phyloP scores from a whole-genome alignment of 306 rosid species.

The Ormosia semicastrata region DNA sequence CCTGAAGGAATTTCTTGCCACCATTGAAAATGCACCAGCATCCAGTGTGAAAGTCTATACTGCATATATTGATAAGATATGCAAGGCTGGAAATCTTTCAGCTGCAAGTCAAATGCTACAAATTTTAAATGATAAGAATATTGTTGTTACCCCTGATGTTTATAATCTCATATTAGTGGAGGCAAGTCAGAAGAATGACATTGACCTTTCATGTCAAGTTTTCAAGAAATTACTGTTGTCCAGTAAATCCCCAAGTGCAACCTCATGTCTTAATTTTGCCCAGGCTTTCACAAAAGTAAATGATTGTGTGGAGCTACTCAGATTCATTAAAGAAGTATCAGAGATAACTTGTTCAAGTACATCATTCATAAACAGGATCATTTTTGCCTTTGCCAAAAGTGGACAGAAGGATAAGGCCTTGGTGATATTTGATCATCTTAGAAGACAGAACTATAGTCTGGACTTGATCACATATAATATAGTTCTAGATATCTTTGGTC shows the following conservation, averaged over 20 bases:
- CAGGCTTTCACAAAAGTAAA: slow-evolving; percentile 53
- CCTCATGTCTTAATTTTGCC: slow-evolving; percentile 52
- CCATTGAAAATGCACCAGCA: slow-evolving; percentile 35
- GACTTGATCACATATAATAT: slow-evolving; percentile 72
- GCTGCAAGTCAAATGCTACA: slow-evolving; percentile 47
- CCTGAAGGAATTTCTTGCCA: slow-evolving; percentile 43
- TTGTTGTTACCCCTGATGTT: slow-evolving; percentile 31
- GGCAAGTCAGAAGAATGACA: slow-evolving; percentile 58
- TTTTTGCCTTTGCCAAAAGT: slow-evolving; percentile 63
- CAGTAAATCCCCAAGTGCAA: slow-evolving; percentile 39
- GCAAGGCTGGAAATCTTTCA: slow-evolving; percentile 44
- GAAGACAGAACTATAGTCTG: slow-evolving; percentile 32
- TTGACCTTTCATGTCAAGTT: slow-evolving; percentile 47
- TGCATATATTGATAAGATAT: slow-evolving; percentile 39
- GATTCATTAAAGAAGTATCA: slow-evolving; percentile 44
- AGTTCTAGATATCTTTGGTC: slow-evolving; percentile 70
- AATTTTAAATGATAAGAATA: slow-evolving; percentile 38
- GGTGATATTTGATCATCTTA: slow-evolving; percentile 56
- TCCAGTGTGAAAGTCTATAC: slow-evolving; percentile 26
- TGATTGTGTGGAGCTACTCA: slow-evolving; percentile 42
- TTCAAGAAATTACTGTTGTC: slow-evolving; percentile 51
- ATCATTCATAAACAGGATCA: slow-evolving; percentile 54
- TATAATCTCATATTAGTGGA: slow-evolving; percentile 47
- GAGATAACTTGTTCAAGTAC: slow-evolving; percentile 45
- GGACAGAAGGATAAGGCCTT: slow-evolving; percentile 71